Evolutionary conservation across 306 rosid species (phyloP).

Genomic region (Parietaria judaica): DNA sequence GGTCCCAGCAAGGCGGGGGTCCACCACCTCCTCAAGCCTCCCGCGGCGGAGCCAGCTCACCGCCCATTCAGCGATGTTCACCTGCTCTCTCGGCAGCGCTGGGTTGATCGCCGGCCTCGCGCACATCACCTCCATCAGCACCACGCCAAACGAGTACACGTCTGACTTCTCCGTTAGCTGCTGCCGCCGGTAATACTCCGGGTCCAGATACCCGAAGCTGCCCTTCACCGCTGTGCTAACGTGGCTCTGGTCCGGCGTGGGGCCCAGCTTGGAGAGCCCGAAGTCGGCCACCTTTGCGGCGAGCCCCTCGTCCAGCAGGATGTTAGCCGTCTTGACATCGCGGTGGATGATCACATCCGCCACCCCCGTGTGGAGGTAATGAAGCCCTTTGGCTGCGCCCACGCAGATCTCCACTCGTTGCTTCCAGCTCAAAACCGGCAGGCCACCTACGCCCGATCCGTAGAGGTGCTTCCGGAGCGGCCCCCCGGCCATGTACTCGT

Average conservation of each 20-base stretch:
- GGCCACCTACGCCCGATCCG: constrained; percentile 20
- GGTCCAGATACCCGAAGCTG: constrained; percentile 35
- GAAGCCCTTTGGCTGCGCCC: constrained; percentile 38
- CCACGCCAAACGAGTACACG: constrained; percentile 32
- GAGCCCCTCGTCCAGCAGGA: constrained; percentile 31
- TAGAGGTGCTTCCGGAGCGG: constrained; percentile 31
- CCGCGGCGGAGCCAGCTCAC: constrained; percentile 25
- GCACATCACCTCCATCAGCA: constrained; percentile 26
- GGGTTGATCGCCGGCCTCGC: constrained; percentile 35
- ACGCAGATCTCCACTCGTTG: constrained; percentile 34
- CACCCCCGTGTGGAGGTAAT: constrained; percentile 33
- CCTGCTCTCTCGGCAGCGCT: constrained; percentile 29
- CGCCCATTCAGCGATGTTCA: constrained; percentile 41
- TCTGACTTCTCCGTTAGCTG: constrained; percentile 34
- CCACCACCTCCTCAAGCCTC: constrained; percentile 25
- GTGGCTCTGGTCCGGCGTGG: constrained; percentile 33
- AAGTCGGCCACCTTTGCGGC: constrained; percentile 32
- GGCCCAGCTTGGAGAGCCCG: constrained; percentile 38
- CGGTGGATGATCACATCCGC: constrained; percentile 31
- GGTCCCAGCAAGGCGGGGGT: constrained; percentile 20
- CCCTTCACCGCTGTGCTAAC: constrained; percentile 38
- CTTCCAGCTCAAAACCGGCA: constrained; percentile 25
- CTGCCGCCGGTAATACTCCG: constrained; percentile 29
- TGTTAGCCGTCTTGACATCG: constrained; percentile 31
- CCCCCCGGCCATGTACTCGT: constrained; percentile 33